These are phyloP conservation scores for Microascus cirrosus DNA, from an alignment of 2,329 filamentous ascomycete genomes.

Conservation along the genomic window DNA sequence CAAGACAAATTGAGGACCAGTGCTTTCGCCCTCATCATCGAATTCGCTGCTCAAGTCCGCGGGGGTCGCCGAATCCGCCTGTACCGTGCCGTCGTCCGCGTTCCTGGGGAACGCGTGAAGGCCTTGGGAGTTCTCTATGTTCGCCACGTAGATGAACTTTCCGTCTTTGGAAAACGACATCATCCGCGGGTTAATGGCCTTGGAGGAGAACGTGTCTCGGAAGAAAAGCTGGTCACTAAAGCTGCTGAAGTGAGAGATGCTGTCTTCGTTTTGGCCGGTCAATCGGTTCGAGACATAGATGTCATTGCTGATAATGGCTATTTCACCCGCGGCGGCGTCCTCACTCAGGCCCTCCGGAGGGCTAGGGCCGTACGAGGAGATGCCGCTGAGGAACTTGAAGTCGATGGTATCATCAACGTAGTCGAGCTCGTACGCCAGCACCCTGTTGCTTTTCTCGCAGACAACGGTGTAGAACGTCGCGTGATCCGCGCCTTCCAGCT, in stretches of 20 bases:
- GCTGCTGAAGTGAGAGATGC: slow-evolving; percentile 32
- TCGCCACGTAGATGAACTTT: slow-evolving; percentile 30
- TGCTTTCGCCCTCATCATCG: not conserved
- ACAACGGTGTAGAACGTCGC: slow-evolving; percentile 9
- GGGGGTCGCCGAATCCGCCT: not conserved
- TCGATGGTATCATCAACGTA: slow-evolving; percentile 26
- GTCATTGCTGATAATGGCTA: slow-evolving; percentile 29
- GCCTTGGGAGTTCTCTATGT: slow-evolving; percentile 28
- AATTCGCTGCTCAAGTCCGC: not conserved
- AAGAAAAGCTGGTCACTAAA: slow-evolving; percentile 16
- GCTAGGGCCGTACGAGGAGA: slow-evolving; percentile 29
- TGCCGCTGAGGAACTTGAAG: slow-evolving; percentile 17
- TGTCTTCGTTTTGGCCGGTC: slow-evolving; percentile 31
- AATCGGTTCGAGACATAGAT: slow-evolving; percentile 41
- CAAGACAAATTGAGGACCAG: not conserved
- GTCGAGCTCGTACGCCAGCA: slow-evolving; percentile 14
- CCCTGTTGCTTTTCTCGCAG: slow-evolving; percentile 9
- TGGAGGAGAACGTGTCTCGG: slow-evolving; percentile 21
- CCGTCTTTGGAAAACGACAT: slow-evolving; percentile 21
- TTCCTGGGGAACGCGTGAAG: slow-evolving; percentile 22
- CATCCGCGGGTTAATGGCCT: slow-evolving; percentile 31
- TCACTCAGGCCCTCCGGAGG: slow-evolving; percentile 10
- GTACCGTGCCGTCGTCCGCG: not conserved
- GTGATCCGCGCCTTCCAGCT: not conserved
- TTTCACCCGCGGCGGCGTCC: slow-evolving; percentile 30